Evolutionary conservation across 2,329 filamentous ascomycete species (phyloP), one percentile per base, ranked within the genome.

Genomic region (Fusarium tricinctum): DNA sequence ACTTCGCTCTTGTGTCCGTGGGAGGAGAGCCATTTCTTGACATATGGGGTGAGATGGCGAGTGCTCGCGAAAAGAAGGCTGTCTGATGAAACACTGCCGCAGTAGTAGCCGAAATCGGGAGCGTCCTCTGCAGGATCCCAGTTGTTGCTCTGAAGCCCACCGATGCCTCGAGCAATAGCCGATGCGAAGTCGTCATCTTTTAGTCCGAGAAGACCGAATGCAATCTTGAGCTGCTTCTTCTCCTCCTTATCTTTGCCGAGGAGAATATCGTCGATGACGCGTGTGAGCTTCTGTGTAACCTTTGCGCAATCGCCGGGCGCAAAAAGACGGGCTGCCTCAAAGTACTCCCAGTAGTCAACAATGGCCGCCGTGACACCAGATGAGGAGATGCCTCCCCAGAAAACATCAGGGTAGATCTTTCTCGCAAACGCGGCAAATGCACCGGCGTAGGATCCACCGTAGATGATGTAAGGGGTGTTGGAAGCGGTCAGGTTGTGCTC

Each of bases 371-470:
- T 92, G 1, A 96, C 92, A 1, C 91, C 93, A 1, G 92, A 95
- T 0, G 91, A 94, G 0, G 91, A 90, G 49, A 97, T 95, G 6
- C 90, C 87, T 9, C 87, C 93, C 85, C 87, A 95, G 79, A 91
- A 96, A 9, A 91, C 80, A 32, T 95, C 89, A 0, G 93, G 93
- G 76, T 97, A 97, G 17, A 90, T 76, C 59, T 91, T 89, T 32
- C 93, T 88, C 38, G 93, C 78, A 71, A 97, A 91, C 0, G 93
- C 92, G 12, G 89, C 91, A 69, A 94, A 91, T 0, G 89, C 90
- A 4, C 93, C 93, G 0, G 93, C 92, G 74, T 97, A 97, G 0
- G 91, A 94, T 1, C 93, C 93, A 3, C 93, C 93, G 64, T 97
- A 97, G 0, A 88, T 88, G 60, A 97, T 90, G 80, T 90, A 96